A percentile compares a stretch with the other conserved stretches of the same genome.
Conservation (phyloP, 1,139 yeast species). For the Suhomyces ambrosiae region DNA sequence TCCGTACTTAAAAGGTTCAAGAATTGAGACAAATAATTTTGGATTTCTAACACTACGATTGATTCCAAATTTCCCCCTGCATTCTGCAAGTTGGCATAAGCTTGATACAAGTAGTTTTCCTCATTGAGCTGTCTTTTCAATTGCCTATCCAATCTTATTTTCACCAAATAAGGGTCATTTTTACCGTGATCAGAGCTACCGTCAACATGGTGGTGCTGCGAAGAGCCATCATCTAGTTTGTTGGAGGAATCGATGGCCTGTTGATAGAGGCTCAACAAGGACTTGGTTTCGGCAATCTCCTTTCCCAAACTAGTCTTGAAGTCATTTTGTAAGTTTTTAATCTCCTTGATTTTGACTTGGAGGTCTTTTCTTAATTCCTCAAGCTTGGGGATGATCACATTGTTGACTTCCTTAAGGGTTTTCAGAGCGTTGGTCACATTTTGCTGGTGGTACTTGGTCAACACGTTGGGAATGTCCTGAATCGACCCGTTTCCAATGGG, state of each 20-base stretch:
- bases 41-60: constrained; percentile 84
- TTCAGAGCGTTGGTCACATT: constrained; percentile 67
- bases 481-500: constrained; percentile 82
- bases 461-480: constrained; percentile 76
- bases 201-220: constrained; percentile 15
- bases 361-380: constrained; percentile 85
- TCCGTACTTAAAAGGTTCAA: constrained; percentile 70
- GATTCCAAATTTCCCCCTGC: constrained; percentile 89
- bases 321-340: constrained; percentile 77
- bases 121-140: constrained; percentile 76
- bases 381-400: constrained; percentile 74
- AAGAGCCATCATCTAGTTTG: constrained; percentile 33
- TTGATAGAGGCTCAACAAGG: constrained; percentile 50
- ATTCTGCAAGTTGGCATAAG: constrained; percentile 80
- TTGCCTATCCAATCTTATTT: constrained; percentile 71
- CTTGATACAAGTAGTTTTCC: constrained; percentile 85
- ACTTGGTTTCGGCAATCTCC: constrained; percentile 67
- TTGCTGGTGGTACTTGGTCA: constrained; percentile 73
- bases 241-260: constrained; percentile 42
- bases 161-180: constrained; percentile 82
- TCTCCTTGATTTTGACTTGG: constrained; percentile 82
- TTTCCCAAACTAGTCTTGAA: constrained; percentile 73
- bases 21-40: constrained; percentile 73
- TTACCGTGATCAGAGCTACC: constrained; percentile 40
- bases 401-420: constrained; percentile 70